Percentiles rank a stretch among this genome's conserved stretches.
These are phyloP conservation scores for Emydomyces testavorans DNA, from an alignment of 2,329 filamentous ascomycete genomes.

Conservation along the genomic window DNA sequence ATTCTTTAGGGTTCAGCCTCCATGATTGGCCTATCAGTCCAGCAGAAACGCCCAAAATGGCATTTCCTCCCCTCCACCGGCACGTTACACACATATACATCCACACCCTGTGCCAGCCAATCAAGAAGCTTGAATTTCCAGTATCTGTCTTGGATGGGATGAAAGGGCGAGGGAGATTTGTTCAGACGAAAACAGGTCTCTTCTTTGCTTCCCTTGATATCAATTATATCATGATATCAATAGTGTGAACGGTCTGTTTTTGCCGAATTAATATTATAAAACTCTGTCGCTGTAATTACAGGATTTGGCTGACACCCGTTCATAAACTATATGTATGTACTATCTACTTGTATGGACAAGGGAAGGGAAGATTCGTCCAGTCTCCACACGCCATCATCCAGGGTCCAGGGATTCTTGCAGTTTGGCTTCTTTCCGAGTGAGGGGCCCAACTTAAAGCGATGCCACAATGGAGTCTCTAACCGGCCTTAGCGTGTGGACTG, in stretches of 20 bases:
- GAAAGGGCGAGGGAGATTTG: not conserved
- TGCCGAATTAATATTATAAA: too few species aligned
- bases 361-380: not conserved
- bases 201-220: too few species aligned
- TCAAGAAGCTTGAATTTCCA: not conserved
- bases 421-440: slow-evolving; percentile 1
- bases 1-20: too few species aligned
- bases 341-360: not conserved
- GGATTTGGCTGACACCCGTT: not conserved
- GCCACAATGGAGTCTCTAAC: not conserved
- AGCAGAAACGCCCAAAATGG: too few species aligned
- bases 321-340: not conserved
- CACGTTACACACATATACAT: too few species aligned
- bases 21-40: too few species aligned
- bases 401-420: slow-evolving; percentile 6
- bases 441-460: slow-evolving; percentile 2
- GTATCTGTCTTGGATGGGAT: too few species aligned
- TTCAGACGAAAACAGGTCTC: not conserved
- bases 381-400: slow-evolving; percentile 1
- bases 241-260: too few species aligned
- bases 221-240: too few species aligned
- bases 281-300: too few species aligned
- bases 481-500: slow-evolving; percentile 7
- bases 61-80: too few species aligned
- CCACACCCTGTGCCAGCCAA: not conserved